Conservation (phyloP, 2,329 filamentous ascomycete genomes). For the Coniella lustricola region DNA sequence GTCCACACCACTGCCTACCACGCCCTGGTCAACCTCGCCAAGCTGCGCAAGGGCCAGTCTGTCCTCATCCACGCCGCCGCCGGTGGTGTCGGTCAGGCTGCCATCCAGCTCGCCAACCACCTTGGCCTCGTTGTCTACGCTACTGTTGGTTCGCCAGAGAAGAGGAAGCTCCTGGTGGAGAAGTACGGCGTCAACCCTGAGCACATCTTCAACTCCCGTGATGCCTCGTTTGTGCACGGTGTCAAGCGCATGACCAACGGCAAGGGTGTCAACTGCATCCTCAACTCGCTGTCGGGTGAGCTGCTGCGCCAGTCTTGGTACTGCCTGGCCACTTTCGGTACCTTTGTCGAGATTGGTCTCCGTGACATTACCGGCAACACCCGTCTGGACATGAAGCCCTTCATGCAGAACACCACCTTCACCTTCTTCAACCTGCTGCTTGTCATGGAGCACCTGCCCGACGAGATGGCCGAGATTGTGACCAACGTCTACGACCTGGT, state of each 20-base stretch:
- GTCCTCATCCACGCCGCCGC: slow-evolving; percentile 23
- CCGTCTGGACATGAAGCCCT: slow-evolving; percentile 28
- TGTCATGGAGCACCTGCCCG: slow-evolving; percentile 11
- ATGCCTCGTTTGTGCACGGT: slow-evolving; percentile 22
- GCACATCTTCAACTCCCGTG: slow-evolving; percentile 24
- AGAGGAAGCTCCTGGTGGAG: slow-evolving; percentile 6
- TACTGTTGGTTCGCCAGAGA: slow-evolving; percentile 12
- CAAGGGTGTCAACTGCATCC: slow-evolving; percentile 25
- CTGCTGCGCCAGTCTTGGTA: slow-evolving; percentile 20
- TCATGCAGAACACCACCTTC: slow-evolving; percentile 17
- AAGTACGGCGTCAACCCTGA: slow-evolving; percentile 18
- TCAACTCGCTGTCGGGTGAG: slow-evolving; percentile 27
- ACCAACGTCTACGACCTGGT: slow-evolving; percentile 10
- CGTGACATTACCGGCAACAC: slow-evolving; percentile 22
- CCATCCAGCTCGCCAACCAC: slow-evolving; percentile 10
- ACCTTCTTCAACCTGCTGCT: slow-evolving; percentile 25
- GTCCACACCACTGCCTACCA: slow-evolving; percentile 24
- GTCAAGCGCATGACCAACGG: slow-evolving; percentile 20
- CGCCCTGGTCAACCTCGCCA: slow-evolving; percentile 20
- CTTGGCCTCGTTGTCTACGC: slow-evolving; percentile 16
- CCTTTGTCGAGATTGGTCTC: slow-evolving; percentile 16
- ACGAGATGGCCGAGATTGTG: slow-evolving; percentile 10
- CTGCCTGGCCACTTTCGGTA: slow-evolving; percentile 15
- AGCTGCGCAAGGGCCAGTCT: slow-evolving; percentile 18
- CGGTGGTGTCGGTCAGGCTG: slow-evolving; percentile 16